phyloP scores from a whole-genome alignment of 768 basidiomycete species.

The Phylloporus rhodoxanthus region DNA sequence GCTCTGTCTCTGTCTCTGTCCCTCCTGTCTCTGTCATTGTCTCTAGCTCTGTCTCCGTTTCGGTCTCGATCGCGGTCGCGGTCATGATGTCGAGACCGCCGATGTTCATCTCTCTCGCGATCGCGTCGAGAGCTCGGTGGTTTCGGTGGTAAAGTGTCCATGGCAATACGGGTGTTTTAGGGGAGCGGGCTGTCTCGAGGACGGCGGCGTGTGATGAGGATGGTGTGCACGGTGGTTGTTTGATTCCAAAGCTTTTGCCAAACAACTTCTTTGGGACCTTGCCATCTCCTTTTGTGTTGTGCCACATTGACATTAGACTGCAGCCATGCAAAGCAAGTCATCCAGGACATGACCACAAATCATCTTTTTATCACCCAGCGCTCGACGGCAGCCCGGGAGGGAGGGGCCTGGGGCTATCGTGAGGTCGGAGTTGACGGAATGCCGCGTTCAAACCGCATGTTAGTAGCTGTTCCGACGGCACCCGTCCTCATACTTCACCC shows the following conservation, averaged over 20 bases:
- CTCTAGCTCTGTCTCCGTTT: constrained; percentile 8
- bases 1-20: constrained; percentile 2
- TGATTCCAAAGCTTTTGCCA: constrained; percentile 25
- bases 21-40: not conserved
- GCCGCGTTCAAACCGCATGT: no score
- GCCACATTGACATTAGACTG: no score
- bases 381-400: no score
- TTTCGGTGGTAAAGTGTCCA: constrained; percentile 19
- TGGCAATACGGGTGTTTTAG: not conserved
- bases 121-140: constrained; percentile 14
- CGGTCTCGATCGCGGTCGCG: not conserved
- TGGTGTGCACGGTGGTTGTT: constrained; percentile 20
- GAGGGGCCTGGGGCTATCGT: no score
- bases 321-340: no score
- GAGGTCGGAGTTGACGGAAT: no score
- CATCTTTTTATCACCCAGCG: no score
- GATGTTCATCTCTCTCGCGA: not conserved
- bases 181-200: not conserved
- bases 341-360: no score
- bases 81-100: not conserved
- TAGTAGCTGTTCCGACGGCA: no score
- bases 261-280: constrained; percentile 6
- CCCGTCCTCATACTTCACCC: no score
- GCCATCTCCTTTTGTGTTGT: no score
- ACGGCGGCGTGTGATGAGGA: not conserved